Percentiles rank a stretch among this genome's conserved stretches.
Conservation (phyloP, 495 filamentous ascomycete species). For the Penicillium paxilli region DNA sequence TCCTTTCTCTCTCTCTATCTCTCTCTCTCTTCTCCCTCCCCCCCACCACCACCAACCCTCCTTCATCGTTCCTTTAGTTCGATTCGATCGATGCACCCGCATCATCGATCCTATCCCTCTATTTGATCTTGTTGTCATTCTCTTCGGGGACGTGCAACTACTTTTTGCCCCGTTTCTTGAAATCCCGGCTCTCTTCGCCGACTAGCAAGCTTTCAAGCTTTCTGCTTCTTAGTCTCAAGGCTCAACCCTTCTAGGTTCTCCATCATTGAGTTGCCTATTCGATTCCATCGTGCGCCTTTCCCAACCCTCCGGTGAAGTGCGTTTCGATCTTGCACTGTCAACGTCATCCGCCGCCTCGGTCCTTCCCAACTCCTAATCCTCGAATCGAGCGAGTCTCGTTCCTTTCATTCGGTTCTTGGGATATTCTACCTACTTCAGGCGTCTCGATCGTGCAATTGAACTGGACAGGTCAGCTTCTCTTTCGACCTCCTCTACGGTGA, state of each 20-base stretch:
- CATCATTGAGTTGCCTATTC: conserved; percentile 6
- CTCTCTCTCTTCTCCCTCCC: conserved; percentile 26
- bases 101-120: conserved; percentile 29
- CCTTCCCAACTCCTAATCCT: conserved; percentile 32
- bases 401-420: conserved; percentile 25
- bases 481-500: conserved; percentile 7
- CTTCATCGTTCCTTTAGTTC: conserved; percentile 40
- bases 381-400: conserved; percentile 33
- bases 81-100: conserved; percentile 29
- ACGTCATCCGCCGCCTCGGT: conserved; percentile 39
- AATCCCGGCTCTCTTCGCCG: conserved; percentile 7
- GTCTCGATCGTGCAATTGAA: conserved; percentile 20
- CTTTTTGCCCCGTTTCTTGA: conserved; percentile 10
- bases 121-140: conserved; percentile 39
- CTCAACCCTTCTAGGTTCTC: conserved; percentile 1
- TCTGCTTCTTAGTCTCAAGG: conserved; percentile 4
- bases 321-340: conserved; percentile 12
- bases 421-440: conserved; percentile 9
- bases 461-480: conserved; percentile 5
- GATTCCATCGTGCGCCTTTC: conserved; percentile 7
- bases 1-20: conserved; percentile 19
- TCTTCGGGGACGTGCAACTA: conserved; percentile 34
- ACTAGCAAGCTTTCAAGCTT: conserved; percentile 13
- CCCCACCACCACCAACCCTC: too few relatives aligned
- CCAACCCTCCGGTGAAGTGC: conserved; percentile 12